Evolutionary conservation across 257 asterid species (phyloP).

Genomic region (Agastache rugosa): DNA sequence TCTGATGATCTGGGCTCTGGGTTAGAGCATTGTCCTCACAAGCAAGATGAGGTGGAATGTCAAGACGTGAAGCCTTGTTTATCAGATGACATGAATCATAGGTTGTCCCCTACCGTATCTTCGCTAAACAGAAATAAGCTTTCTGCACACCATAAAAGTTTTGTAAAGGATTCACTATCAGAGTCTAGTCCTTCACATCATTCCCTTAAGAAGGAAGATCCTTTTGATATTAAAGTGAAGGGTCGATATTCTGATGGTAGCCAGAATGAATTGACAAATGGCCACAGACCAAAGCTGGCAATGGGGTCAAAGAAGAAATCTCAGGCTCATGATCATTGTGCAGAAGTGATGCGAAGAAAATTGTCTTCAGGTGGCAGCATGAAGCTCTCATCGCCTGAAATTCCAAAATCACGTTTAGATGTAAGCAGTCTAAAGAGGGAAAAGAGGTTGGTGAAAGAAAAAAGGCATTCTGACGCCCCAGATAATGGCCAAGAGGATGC

Average conservation of each 20-base stretch:
- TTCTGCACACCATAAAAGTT: slow-evolving; percentile 38
- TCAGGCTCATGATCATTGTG: slow-evolving; percentile 47
- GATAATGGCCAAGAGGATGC: slow-evolving; percentile 41
- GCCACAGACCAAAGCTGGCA: slow-evolving; percentile 47
- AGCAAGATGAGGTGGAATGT: slow-evolving; percentile 46
- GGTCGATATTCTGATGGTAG: slow-evolving; percentile 41
- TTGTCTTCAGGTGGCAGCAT: slow-evolving; percentile 37
- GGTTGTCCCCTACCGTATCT: slow-evolving; percentile 39
- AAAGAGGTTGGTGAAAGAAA: slow-evolving; percentile 46
- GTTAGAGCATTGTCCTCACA: slow-evolving; percentile 54
- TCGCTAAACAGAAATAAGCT: slow-evolving; percentile 45
- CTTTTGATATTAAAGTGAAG: slow-evolving; percentile 43
- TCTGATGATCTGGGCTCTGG: slow-evolving; percentile 45
- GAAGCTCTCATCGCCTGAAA: slow-evolving; percentile 48
- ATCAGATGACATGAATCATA: slow-evolving; percentile 41
- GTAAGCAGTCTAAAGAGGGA: slow-evolving; percentile 47
- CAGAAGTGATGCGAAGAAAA: slow-evolving; percentile 39
- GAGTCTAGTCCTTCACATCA: slow-evolving; percentile 39
- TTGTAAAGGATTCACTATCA: slow-evolving; percentile 43
- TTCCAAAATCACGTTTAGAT: slow-evolving; percentile 42
- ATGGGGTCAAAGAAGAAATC: slow-evolving; percentile 50
- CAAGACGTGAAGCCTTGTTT: slow-evolving; percentile 42
- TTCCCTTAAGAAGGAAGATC: slow-evolving; percentile 42
- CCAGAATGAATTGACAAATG: slow-evolving; percentile 58
- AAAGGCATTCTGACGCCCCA: slow-evolving; percentile 43